Evolutionary conservation across 78 protist genomes (phyloP), one percentile per base, ranked within the genome.

Genomic region (Monosiga brevicollis): DNA sequence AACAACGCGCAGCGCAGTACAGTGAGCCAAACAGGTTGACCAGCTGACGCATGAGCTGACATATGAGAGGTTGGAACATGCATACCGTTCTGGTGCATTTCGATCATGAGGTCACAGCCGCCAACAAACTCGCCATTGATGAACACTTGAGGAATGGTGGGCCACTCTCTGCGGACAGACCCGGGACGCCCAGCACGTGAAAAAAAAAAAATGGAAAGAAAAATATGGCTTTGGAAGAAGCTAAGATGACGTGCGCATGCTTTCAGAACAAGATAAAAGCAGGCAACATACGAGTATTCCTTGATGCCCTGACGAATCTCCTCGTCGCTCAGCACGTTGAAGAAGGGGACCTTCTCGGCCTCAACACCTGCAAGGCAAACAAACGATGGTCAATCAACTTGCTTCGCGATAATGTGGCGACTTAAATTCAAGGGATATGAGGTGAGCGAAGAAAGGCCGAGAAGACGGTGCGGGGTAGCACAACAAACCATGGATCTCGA

Each of bases 131-230:
- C 95, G 62, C 97, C 97, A 1, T 91, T 80, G 75, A 95, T 62
- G 84, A 85, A 96, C 43, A 96, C 85, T 83, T 96, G 98, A 36
- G 98, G 98, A 24, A 96, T 79, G n/a, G 98, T 96, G 73, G 95
- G 98, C 98, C 98, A 96, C 35, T 90, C 55, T 32, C 93, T 90
- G 83, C 40, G 77, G 29, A 2, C 35, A 49, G 29, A 49, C 15
- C 15, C 15, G n/a, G n/a, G n/a, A n/a, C n/a, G n/a, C n/a, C n/a
- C n/a, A n/a, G n/a, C n/a, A n/a, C n/a, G n/a, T n/a, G n/a, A n/a
- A n/a, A n/a, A n/a, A n/a, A n/a, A n/a, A n/a, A n/a, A n/a, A n/a
- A n/a, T n/a, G n/a, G n/a, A n/a, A n/a, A n/a, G n/a, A n/a, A n/a
- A n/a, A n/a, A n/a, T n/a, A n/a, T 35, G 25, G 36, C 78, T 88